Evolutionary conservation across 2,329 filamentous ascomycete species (phyloP), one percentile per base, ranked within the genome.

Genomic region (Talaromyces verruculosus): DNA sequence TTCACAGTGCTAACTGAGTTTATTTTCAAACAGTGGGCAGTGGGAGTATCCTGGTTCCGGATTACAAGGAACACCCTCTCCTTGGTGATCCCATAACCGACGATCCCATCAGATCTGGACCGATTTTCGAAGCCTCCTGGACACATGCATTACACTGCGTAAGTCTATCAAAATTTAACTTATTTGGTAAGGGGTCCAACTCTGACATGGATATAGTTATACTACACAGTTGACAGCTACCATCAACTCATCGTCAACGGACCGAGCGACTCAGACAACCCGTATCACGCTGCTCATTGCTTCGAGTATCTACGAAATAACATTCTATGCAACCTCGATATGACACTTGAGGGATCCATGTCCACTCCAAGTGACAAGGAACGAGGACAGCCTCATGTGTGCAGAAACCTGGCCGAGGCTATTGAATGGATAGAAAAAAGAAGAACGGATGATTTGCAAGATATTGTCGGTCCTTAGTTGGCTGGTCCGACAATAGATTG

Each of bases 301-400:
- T 65, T 65, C 45, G 55, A 65, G 22, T 61, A 65, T 49, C 28
- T 65, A 7, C 63, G 63, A 43, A 65, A 60, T 49, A 65, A 43
- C 37, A 65, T 65, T 11, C 30, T 65, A 8, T 65, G 63, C 22
- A 65, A 65, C 22, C 53, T 65, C 13, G 63, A 65, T 10, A 65
- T 65, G 63, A 65, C 55, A 7, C 53, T 65, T 33, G 63, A 65
- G 25, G 63, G 63, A 53, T 65, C 63, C 19, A 65, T 65, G 63
- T 65, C 63, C 22, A 65, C 43, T 13, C 55, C 63, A 37, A n/a
- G 33, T 11, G 63, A 65, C 13, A 65, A 65, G 37, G 41, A 60
- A 15, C 59, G 39, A 39, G 63, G 63, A 6, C 55, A 65, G 13
- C 55, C 63, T 30, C 63, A 65, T 43, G 63, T 65, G 33, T 65